Base-by-base conservation (phyloP, 768 basidiomycete species). In the Tulasnella sp. region DNA sequence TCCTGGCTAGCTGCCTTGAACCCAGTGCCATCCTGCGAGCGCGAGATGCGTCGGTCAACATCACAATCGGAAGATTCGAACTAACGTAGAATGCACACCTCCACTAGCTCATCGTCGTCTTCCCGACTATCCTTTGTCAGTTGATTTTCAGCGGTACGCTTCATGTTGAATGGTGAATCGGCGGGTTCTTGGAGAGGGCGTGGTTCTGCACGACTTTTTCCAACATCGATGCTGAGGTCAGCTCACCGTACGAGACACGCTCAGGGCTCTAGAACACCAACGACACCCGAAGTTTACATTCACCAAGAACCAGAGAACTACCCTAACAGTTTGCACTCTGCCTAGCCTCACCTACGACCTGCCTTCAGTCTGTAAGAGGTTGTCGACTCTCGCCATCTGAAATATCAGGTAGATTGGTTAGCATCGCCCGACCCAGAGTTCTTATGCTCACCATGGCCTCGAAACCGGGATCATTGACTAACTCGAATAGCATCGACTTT, bases 51-150 rank as follows among this genome's bases (percentile, higher is more conserved):
- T 36, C 71, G 36, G 62, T 68, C 62, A 68, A 68, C 62, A 68
- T 68, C 31, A 36, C 62, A 68, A 68, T 68, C 8, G 27, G 18
- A 12, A 68, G 62, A 18, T 10, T 46, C 73, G 21, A 74, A 74
- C 21, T 4, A 36, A 40, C 39, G 56, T 6, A 24, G 31, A 16
- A n/a, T 31, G 27, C 80, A 34, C 34, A 79, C 80, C 42, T 80
- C 80, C 21, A 62, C 52, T 9, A 38, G 27, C 21, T 81, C 80
- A 31, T 80, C 79, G 16, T 75, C 80, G 21, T 81, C 80, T 34
- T 76, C 76, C 5, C 40, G 48, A 21, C 58, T 72, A 42, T 81
- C 80, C 38, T 62, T 79, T 1, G 78, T 79, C 38, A 79, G 48
- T 48, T 79, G 78, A 16, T 73, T 42, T 27, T 79, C 78, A n/a